Evolutionary conservation across 2,329 filamentous ascomycete genomes (phyloP).

Genomic region (Penicillium sp.): DNA sequence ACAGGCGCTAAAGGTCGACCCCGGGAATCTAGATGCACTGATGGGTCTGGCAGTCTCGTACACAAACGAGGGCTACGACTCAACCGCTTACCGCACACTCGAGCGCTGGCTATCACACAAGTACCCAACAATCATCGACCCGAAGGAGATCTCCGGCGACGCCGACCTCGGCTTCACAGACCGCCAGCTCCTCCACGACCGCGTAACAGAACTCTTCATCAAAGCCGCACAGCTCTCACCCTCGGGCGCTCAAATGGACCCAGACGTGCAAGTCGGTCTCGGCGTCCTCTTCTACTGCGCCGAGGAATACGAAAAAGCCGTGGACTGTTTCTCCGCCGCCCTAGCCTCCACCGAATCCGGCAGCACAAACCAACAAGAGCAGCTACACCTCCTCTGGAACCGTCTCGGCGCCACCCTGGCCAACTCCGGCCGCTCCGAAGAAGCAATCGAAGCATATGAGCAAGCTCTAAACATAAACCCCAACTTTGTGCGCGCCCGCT

Average conservation of each 20-base stretch:
- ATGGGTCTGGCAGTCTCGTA: constrained; percentile 97
- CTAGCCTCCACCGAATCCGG: constrained; percentile 82
- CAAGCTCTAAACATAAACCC: constrained; percentile 84
- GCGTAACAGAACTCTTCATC: constrained; percentile 88
- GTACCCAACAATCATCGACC: constrained; percentile 77
- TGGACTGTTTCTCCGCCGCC: constrained; percentile 94
- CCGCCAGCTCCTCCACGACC: constrained; percentile 80
- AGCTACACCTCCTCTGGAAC: constrained; percentile 96
- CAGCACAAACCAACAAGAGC: constrained; percentile 74
- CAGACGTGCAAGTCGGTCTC: constrained; percentile 93
- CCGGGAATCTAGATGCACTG: constrained; percentile 78
- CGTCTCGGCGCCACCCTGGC: constrained; percentile 91
- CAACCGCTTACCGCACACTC: constrained; percentile 89
- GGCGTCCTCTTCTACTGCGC: constrained; percentile 97
- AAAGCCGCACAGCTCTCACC: constrained; percentile 87
- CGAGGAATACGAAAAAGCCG: constrained; percentile 96
- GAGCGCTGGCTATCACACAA: constrained; percentile 96
- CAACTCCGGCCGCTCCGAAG: constrained; percentile 88
- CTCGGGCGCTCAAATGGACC: constrained; percentile 92
- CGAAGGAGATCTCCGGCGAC: constrained; percentile 66
- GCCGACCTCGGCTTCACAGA: constrained; percentile 94
- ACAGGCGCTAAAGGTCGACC: constrained; percentile 81
- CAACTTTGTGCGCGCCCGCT: constrained; percentile 94
- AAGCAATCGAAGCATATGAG: constrained; percentile 95
- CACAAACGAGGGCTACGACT: constrained; percentile 98